These are phyloP conservation scores for Cryptosporidium canis DNA, from an alignment of 169 alveolate species.

Conservation along the genomic window DNA sequence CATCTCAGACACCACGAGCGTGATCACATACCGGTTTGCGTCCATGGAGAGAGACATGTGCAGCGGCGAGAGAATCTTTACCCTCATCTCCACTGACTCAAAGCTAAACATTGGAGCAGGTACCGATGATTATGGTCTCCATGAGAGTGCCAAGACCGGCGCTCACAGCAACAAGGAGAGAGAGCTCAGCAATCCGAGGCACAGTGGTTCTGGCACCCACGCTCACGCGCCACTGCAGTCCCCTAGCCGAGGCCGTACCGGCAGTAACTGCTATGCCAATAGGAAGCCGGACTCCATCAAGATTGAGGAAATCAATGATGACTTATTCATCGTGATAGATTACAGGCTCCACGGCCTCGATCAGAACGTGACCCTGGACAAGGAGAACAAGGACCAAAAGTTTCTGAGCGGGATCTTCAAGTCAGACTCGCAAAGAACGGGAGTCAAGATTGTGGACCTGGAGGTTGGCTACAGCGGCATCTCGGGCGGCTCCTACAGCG, in stretches of 20 bases:
- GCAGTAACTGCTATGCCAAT: neutral
- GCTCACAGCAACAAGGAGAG: neutral
- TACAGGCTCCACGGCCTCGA: neutral
- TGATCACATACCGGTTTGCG: conserved; percentile 45
- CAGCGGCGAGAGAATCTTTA: conserved; percentile 34
- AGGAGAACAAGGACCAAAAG: neutral
- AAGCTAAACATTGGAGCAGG: neutral
- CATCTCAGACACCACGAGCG: conserved; percentile 50
- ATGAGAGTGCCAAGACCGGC: neutral
- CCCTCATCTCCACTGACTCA: conserved; percentile 6
- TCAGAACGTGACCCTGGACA: neutral
- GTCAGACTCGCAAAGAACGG: neutral
- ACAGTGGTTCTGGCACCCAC: neutral
- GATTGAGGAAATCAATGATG: conserved; percentile 5
- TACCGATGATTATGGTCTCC: neutral
- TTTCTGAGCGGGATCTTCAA: neutral
- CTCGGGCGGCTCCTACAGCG: neutral
- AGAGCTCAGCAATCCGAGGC: neutral
- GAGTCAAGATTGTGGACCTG: conserved; percentile 35
- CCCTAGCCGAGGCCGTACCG: neutral
- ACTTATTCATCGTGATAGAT: neutral
- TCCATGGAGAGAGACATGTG: conserved; percentile 72
- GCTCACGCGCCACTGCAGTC: neutral
- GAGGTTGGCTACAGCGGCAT: conserved; percentile 50
- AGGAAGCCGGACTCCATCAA: neutral